phyloP scores from a whole-genome alignment of 2,329 filamentous ascomycete species.

The Diaporthe vexans region DNA sequence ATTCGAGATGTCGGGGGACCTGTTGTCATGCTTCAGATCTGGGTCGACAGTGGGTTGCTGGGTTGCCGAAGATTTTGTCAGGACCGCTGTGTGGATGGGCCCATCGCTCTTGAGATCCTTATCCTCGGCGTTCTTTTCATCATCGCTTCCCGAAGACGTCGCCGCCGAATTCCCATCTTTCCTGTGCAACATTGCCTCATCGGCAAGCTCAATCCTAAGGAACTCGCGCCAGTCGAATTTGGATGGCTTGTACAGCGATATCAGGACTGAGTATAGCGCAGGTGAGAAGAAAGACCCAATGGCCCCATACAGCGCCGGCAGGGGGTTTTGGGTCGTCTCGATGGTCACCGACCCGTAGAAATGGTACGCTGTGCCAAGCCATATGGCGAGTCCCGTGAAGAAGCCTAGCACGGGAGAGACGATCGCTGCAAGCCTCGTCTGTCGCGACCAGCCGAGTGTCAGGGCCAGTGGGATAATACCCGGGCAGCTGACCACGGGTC shows the following conservation, averaged over 20 bases:
- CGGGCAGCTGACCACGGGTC: slow-evolving; percentile 47
- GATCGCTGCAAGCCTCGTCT: slow-evolving; percentile 57
- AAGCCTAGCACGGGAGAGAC: slow-evolving; percentile 57
- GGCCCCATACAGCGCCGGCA: slow-evolving; percentile 60
- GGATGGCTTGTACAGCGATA: slow-evolving; percentile 56
- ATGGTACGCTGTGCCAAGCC: slow-evolving; percentile 57
- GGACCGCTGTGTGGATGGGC: not conserved
- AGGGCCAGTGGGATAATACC: slow-evolving; percentile 60
- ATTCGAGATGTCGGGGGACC: slow-evolving; percentile 23
- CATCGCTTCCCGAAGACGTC: slow-evolving; percentile 10
- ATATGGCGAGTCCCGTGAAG: slow-evolving; percentile 57
- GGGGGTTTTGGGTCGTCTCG: slow-evolving; percentile 53
- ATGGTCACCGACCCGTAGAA: slow-evolving; percentile 58
- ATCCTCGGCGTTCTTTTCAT: not conserved
- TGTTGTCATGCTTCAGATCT: not conserved
- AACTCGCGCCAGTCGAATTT: slow-evolving; percentile 55
- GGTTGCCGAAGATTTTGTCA: not conserved
- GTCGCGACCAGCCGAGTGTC: slow-evolving; percentile 59
- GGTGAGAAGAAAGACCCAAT: slow-evolving; percentile 62
- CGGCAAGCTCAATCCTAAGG: slow-evolving; percentile 60
- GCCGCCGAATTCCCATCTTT: not conserved
- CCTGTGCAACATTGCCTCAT: slow-evolving; percentile 51
- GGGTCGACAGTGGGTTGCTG: not conserved
- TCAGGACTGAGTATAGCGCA: slow-evolving; percentile 58
- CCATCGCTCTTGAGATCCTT: not conserved